Base-by-base conservation (phyloP, 768 basidiomycete genomes). In the Russula brevipes region DNA sequence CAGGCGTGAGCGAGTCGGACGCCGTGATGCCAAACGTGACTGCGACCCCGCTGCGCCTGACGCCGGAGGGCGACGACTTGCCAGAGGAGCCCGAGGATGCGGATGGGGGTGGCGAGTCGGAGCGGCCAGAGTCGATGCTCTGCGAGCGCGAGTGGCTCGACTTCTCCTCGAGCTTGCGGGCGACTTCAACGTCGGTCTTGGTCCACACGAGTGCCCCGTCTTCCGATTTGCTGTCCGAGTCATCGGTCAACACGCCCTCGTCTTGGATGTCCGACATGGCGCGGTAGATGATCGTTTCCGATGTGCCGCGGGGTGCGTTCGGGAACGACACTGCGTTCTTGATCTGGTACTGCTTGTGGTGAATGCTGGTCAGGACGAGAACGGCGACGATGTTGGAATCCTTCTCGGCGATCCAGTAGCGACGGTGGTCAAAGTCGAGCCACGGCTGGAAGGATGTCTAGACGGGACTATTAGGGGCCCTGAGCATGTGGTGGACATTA, bases 321-420 rank as follows among this genome's bases (percentile, higher is more conserved):
- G 82, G 82, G 71, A 85, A 84, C 30, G 80, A 79, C 17, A 78
- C 73, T 2, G 79, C 78, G 65, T 85, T 84, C 71, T 85, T 85
- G 69, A 85, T 82, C 60, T 80, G 79, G 72, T 81, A 83, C 46
- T 78, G 72, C 24, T 75, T 72, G 12, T 71, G 69, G 33, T 76
- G 73, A 16, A 81, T 78, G 0, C 78, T 79, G 4, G 83, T 79
- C 19, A 85, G 75, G 54, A 85, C 80, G 64, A 83, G 76, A 44
- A 84, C 60, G 4, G 81, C 80, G 5, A 82, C 73, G 30, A 78
- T 70, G 76, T 81, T 63, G 31, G 33, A 51, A 4, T 67, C 74
- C 59, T 79, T 73, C 51, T 73, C 73, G 0, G 85, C 83, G 9
- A 82, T 66, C 78, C 83, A 87, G 71, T 85, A 86, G 12, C 78